A percentile compares a stretch with the other conserved stretches of the same genome.
These are phyloP conservation scores for Bimuria novae-zelandiae DNA, from an alignment of 2,329 filamentous ascomycete genomes.

Conservation along the genomic window DNA sequence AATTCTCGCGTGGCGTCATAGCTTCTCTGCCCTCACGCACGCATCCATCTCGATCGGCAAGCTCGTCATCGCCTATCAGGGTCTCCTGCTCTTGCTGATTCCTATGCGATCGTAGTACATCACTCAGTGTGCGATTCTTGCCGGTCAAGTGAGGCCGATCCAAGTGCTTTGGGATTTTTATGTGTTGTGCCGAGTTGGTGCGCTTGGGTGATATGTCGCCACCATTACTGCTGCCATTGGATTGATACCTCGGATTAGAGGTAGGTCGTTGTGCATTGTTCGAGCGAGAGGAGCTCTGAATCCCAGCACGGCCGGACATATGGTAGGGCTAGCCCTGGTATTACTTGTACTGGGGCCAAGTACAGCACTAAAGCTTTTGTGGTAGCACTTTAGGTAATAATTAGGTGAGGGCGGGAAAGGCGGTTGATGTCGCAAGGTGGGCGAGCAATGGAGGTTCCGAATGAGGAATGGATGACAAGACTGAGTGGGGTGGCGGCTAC, in stretches of 20 bases:
- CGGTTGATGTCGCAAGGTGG: neutral
- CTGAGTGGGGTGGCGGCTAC: neutral
- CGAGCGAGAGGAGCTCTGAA: neutral
- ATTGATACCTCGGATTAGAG: conserved; percentile 5
- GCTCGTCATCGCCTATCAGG: conserved; percentile 50
- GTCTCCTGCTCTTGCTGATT: conserved; percentile 56
- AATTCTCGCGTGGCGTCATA: conserved; percentile 45
- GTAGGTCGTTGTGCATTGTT: conserved; percentile 10
- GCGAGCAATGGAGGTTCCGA: neutral
- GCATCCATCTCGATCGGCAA: conserved; percentile 53
- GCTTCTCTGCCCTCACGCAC: conserved; percentile 44
- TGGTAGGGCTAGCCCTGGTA: neutral
- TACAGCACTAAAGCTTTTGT: neutral
- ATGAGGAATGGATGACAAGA: conserved; percentile 5
- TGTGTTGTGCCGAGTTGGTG: conserved; percentile 23
- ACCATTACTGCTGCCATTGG: conserved; percentile 26
- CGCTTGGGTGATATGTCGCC: conserved; percentile 28
- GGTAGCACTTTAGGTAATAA: conserved; percentile 4
- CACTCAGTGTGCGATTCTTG: conserved; percentile 42
- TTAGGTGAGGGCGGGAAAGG: conserved; percentile 3
- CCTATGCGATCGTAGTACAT: conserved; percentile 46
- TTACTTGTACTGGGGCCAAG: neutral
- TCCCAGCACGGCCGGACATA: conserved; percentile 11
- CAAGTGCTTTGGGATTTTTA: conserved; percentile 39
- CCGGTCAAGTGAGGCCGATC: conserved; percentile 38